Evolutionary conservation across 805 yeast species (phyloP).

Genomic region (Yarrowia porcina): DNA sequence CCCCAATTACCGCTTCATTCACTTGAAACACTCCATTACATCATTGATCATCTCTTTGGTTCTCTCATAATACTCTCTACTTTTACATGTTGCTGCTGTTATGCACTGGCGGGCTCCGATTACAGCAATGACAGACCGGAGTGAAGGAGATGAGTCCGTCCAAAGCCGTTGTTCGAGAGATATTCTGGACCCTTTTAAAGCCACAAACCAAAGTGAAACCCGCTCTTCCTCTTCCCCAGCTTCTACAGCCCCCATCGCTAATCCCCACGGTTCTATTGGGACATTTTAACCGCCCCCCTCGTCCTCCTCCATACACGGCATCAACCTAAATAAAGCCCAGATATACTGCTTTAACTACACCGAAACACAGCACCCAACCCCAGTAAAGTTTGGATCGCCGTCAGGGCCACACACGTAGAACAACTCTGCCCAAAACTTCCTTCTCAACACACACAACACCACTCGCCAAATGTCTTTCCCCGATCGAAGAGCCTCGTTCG

Average conservation of each 20-base stretch:
- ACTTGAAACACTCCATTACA: not conserved
- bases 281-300: not conserved
- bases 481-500: slow-evolving; percentile 17
- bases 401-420: not conserved
- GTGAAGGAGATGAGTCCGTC: not conserved
- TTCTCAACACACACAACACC: not conserved
- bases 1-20: too few species aligned
- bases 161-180: not conserved
- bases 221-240: not conserved
- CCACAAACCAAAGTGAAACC: not conserved
- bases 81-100: not conserved
- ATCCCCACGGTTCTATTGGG: not conserved
- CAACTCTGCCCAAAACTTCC: not conserved
- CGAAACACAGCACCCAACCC: not conserved
- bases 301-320: not conserved
- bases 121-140: not conserved
- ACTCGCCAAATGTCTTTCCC: slow-evolving; percentile 5
- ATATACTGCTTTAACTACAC: not conserved
- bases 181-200: not conserved
- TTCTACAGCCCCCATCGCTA: not conserved
- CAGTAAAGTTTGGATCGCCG: slow-evolving; percentile 23
- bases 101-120: slow-evolving; percentile 3
- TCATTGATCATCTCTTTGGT: too few species aligned
- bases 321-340: slow-evolving; percentile 11
- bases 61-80: too few species aligned